Percentiles rank a stretch among this genome's conserved stretches.
Conservation (phyloP, 371 early-diverging fungal genomes). For the Mortierella sp. region DNA sequence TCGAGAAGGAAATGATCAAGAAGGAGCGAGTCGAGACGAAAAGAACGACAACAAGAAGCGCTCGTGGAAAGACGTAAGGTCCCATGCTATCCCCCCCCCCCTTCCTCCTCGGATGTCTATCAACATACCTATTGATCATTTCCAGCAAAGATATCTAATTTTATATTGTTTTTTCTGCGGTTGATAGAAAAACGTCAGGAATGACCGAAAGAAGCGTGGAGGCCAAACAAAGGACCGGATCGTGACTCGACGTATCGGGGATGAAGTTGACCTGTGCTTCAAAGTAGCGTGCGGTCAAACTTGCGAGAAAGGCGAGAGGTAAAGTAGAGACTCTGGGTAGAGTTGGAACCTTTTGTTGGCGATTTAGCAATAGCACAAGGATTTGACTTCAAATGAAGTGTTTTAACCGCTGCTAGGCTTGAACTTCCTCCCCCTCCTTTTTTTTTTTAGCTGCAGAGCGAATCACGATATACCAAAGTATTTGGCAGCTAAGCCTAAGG, state of each 20-base stretch:
- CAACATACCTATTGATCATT: too few species aligned
- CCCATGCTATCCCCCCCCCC: too few species aligned
- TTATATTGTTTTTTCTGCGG: neutral
- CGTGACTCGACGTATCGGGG: slow-evolving; percentile 47
- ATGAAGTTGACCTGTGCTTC: slow-evolving; percentile 62
- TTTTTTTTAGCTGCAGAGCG: slow-evolving; percentile 62
- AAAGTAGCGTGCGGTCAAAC: slow-evolving; percentile 58
- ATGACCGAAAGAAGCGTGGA: slow-evolving; percentile 39
- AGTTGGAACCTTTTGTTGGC: neutral
- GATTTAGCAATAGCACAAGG: neutral
- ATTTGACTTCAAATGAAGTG: neutral
- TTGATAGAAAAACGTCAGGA: slow-evolving; percentile 42
- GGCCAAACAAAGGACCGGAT: slow-evolving; percentile 56
- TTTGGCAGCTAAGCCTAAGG: slow-evolving; percentile 70
- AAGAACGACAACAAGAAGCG: slow-evolving; percentile 41
- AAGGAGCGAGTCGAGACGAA: neutral
- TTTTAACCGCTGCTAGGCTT: neutral
- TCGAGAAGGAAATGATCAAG: neutral
- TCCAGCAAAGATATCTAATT: neutral
- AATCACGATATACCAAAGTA: slow-evolving; percentile 76
- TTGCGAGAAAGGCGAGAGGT: slow-evolving; percentile 65
- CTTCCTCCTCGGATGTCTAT: too few species aligned
- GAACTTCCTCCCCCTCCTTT: neutral
- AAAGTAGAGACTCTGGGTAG: slow-evolving; percentile 12
- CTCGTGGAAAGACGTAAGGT: slow-evolving; percentile 26